Conservation (phyloP, 805 yeast genomes). For the Candida ipomoeae region DNA sequence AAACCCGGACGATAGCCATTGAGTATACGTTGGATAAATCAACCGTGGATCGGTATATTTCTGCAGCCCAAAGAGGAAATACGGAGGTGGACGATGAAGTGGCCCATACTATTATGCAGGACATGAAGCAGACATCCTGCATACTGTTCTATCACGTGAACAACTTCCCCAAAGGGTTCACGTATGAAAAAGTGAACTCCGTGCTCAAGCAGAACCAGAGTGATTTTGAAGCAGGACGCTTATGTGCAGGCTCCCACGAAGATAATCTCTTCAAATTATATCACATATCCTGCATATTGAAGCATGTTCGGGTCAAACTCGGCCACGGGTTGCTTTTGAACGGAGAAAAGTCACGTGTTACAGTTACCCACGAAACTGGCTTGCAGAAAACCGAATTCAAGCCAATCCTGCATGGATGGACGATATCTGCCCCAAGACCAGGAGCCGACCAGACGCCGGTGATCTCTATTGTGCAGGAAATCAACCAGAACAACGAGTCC, state of each 20-base stretch:
- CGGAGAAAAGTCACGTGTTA: constrained; percentile 15
- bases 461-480: constrained; percentile 11
- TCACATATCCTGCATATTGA: constrained; percentile 24
- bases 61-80: not conserved
- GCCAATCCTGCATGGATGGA: constrained; percentile 13
- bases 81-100: constrained; percentile 3
- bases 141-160: constrained; percentile 24
- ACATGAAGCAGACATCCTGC: constrained; percentile 17
- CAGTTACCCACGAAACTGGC: constrained; percentile 9
- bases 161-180: constrained; percentile 38
- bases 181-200: constrained; percentile 61
- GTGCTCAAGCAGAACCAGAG: constrained; percentile 32
- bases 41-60: constrained; percentile 20
- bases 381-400: not conserved
- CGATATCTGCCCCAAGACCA: constrained; percentile 5
- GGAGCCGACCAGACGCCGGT: constrained; percentile 6
- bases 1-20: constrained; percentile 43
- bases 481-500: constrained; percentile 22
- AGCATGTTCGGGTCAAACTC: constrained; percentile 19
- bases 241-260: constrained; percentile 19
- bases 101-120: constrained; percentile 11
- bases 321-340: constrained; percentile 23
- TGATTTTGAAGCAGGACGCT: constrained; percentile 7
- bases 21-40: constrained; percentile 24
- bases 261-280: constrained; percentile 26